Base-by-base conservation (phyloP, 306 rosid genomes). In the Cucumis cinereus region DNA sequence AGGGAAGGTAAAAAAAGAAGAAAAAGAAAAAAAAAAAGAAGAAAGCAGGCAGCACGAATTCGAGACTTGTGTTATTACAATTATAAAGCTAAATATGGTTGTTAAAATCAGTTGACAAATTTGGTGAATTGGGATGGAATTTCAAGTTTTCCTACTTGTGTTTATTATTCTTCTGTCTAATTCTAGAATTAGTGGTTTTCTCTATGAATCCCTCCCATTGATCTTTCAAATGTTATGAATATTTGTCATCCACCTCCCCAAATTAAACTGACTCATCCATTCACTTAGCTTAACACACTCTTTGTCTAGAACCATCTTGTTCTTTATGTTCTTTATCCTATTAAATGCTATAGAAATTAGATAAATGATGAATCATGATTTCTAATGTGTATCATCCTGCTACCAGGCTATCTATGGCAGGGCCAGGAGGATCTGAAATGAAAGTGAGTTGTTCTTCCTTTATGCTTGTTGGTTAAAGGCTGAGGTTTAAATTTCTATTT, bases 101-200 rank as follows among this genome's bases (percentile, higher is more conserved):
- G 82, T 80, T 78, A 20, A 40, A 81, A 80, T 82, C 83, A 81
- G 92, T 87, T 82, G 76, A 78, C 84, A 88, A 83, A 85, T 84
- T 85, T 89, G 85, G 86, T 87, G 86, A 83, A 87, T 87, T 90
- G 82, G 73, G 84, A 85, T 80, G 77, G 88, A 84, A 87, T 86
- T 86, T 85, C 84, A 86, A 83, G 96, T 93, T 91, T 91, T 89
- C 92, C 85, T 82, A 85, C 87, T 79, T 78, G 78, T 81, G 75
- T 71, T 30, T 30, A 30, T 30, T 86, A 70, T 85, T 86, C 80
- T 85, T 86, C 80, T 86, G 83, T 85, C 88, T 66, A 80, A 74
- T 80, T 85, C 82, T 84, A 81, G 82, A 83, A 84, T 83, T 83
- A 88, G 90, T 84, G 81, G 35, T 83, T 84, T 77, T 64, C 54